Percentiles rank a stretch among this genome's conserved stretches.
These are phyloP conservation scores for Carex kokanica DNA, from an alignment of 176 grass and related monocot species.

Conservation along the genomic window DNA sequence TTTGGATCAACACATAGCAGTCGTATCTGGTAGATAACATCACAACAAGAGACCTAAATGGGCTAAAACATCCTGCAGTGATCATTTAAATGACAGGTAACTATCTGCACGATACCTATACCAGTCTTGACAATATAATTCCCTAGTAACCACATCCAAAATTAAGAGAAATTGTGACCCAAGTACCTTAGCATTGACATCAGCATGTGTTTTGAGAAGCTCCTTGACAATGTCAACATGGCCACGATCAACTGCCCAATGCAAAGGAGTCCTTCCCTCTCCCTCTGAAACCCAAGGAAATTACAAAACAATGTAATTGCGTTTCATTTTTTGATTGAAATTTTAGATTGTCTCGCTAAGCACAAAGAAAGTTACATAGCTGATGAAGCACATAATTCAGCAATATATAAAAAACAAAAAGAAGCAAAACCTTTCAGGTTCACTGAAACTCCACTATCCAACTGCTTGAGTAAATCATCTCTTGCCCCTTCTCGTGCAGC, in stretches of 20 bases:
- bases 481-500: conserved; percentile 84
- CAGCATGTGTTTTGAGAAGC: conserved; percentile 70
- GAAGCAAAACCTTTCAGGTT: conserved; percentile 81
- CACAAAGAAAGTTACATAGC: not conserved
- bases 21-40: not conserved
- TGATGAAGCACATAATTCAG: not conserved
- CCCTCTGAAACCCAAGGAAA: conserved; percentile 51
- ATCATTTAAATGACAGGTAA: not conserved
- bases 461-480: conserved; percentile 61
- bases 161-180: not conserved
- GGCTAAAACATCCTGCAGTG: not conserved
- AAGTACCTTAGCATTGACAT: conserved; percentile 84
- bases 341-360: not conserved
- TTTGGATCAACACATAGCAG: not conserved
- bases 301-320: not conserved
- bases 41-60: not conserved
- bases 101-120: not conserved
- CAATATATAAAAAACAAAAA: not conserved
- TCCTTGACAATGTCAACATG: conserved; percentile 53
- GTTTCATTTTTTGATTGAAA: not conserved
- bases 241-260: conserved; percentile 98
- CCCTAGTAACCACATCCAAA: not conserved
- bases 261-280: conserved; percentile 92
- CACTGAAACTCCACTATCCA: conserved; percentile 54
- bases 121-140: not conserved